Evolutionary conservation across 164 flowering plant genomes (phyloP), one percentile per base, ranked within the genome.

Genomic region (Macadamia tetraphylla): DNA sequence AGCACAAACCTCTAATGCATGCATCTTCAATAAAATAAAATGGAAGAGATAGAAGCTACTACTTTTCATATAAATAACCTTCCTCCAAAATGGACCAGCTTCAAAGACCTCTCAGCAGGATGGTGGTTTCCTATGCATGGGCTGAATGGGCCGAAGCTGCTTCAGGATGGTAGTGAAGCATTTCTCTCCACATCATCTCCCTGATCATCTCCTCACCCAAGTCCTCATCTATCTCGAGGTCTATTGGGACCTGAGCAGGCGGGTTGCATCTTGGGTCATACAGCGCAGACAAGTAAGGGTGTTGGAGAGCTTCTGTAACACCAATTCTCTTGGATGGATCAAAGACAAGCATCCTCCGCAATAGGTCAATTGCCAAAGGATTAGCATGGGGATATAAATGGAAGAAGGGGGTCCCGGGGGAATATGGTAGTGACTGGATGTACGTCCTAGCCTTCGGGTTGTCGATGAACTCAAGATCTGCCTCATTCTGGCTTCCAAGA

Each of bases 241-340:
- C 88, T 56, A 86, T 81, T 9, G 92, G 97, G 23, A 86, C 81
- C 71, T 86, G 83, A 2, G 94, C 95, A 1, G 90, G 93, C 51
- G 94, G 95, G 69, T 86, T 78, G 64, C 67, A 18, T 29, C 62
- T 83, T 9, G 94, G 88, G 72, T 91, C 88, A 65, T 86, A 86
- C 6, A 92, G 80, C 11, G 86, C 70, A 9, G 97, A 75, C 97
- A 92, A 88, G 76, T 83, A 92, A 18, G 98, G 98, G 69, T 92
- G 98, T 56, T 83, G 87, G 31, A 92, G 89, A 14, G 95, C 97
- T 67, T 90, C 95, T 3, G 82, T 81, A 0, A 92, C 98, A 65
- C 90, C 79, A 51, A 92, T 92, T 74, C 98, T 82, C 84, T 90
- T 92, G 6, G 93, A 75, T 13, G 98, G 98, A 76, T 92, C 96